Conservation (phyloP, 306 rosid genomes). For the Gleditsia sinensis region DNA sequence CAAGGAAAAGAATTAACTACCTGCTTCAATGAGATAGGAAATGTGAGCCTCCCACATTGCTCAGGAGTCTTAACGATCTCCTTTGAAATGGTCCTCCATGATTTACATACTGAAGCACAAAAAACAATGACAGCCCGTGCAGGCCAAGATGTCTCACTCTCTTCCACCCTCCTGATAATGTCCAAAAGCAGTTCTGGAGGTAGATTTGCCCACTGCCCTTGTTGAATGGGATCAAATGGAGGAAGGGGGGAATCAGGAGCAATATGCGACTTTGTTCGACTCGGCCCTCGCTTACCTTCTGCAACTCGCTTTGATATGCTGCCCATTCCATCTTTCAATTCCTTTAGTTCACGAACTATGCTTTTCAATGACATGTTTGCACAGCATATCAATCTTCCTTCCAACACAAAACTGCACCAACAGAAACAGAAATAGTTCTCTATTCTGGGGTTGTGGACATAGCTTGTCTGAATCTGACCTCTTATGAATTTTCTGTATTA, state of each 20-base stretch:
- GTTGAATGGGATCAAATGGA: constrained; percentile 37
- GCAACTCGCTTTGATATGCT: constrained; percentile 56
- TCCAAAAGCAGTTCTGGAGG: constrained; percentile 81
- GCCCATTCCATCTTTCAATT: constrained; percentile 62
- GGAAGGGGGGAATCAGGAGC: constrained; percentile 57
- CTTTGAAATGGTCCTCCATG: constrained; percentile 64
- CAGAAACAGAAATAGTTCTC: constrained; percentile 10
- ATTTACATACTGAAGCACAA: constrained; percentile 79
- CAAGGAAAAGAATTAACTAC: constrained; percentile 31
- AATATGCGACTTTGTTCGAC: constrained; percentile 59
- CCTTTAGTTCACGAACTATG: constrained; percentile 64
- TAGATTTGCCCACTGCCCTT: constrained; percentile 70
- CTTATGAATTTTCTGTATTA: neutral
- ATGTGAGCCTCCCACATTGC: constrained; percentile 81
- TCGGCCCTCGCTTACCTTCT: constrained; percentile 59
- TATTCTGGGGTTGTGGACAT: neutral
- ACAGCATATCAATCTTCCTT: constrained; percentile 37
- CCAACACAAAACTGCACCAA: constrained; percentile 34
- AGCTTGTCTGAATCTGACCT: neutral
- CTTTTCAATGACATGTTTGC: constrained; percentile 60
- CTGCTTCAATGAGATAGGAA: constrained; percentile 87
- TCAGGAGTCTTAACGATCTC: constrained; percentile 74
- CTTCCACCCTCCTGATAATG: constrained; percentile 70
- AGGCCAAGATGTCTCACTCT: constrained; percentile 72
- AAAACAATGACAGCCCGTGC: constrained; percentile 56